A percentile compares a stretch with the other conserved stretches of the same genome.
Conservation (phyloP, 768 basidiomycete species). For the Auricularia cornea region DNA sequence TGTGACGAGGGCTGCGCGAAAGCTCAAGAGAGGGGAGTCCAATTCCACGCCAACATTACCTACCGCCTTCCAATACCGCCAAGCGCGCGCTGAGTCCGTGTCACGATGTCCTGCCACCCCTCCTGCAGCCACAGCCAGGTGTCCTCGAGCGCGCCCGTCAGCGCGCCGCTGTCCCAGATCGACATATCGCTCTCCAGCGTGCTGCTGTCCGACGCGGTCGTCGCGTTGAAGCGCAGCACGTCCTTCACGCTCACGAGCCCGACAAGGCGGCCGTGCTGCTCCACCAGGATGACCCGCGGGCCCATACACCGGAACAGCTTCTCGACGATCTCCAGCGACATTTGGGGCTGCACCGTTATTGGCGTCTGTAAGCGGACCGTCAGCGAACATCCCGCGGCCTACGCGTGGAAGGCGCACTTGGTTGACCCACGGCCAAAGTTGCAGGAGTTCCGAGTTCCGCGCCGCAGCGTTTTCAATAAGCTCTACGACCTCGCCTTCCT, state of each 20-base stretch:
- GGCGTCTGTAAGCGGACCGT: slow-evolving; percentile 56
- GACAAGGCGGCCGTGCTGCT: slow-evolving; percentile 69
- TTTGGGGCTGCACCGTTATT: slow-evolving; percentile 82
- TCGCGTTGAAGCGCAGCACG: slow-evolving; percentile 73
- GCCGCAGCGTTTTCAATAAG: slow-evolving; percentile 53
- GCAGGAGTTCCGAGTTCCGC: slow-evolving; percentile 39
- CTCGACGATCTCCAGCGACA: slow-evolving; percentile 94
- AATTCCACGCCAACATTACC: too few relatives aligned
- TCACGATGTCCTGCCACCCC: background rate
- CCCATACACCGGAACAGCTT: slow-evolving; percentile 97
- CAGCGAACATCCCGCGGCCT: background rate
- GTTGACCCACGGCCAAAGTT: slow-evolving; percentile 89
- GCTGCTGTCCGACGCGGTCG: slow-evolving; percentile 18
- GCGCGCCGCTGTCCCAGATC: background rate
- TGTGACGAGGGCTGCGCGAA: too few relatives aligned
- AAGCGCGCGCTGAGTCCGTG: background rate
- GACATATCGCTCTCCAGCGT: background rate
- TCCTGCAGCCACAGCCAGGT: background rate
- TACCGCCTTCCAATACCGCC: too few relatives aligned
- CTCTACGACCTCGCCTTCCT: slow-evolving; percentile 61
- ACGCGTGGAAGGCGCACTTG: slow-evolving; percentile 46
- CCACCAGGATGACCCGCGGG: slow-evolving; percentile 93
- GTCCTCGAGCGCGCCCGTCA: background rate
- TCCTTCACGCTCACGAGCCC: slow-evolving; percentile 96
- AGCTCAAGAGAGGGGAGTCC: too few relatives aligned